These are phyloP conservation scores for Parathielavia hyrcaniae DNA, from an alignment of 495 filamentous ascomycete genomes.

Conservation along the genomic window DNA sequence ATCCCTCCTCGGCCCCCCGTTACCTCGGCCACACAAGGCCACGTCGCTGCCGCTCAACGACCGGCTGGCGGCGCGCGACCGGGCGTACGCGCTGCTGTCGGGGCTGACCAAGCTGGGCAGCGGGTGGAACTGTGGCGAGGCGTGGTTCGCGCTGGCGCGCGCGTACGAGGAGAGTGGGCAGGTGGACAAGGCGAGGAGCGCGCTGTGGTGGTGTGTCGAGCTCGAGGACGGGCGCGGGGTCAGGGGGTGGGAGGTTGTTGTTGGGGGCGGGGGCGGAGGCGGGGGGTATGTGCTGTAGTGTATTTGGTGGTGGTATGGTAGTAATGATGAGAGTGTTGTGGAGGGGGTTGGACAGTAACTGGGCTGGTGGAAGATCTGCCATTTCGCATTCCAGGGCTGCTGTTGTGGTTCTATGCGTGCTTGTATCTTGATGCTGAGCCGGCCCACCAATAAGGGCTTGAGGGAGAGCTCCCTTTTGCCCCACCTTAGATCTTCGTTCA, in stretches of 20 bases:
- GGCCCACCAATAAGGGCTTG: background rate
- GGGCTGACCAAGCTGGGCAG: slow-evolving; percentile 75
- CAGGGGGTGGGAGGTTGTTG: slow-evolving; percentile 53
- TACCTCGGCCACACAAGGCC: slow-evolving; percentile 42
- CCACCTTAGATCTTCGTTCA: too few species aligned
- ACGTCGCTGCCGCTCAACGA: slow-evolving; percentile 59
- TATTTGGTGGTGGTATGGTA: background rate
- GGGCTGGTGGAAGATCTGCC: too few species aligned
- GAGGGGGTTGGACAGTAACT: background rate
- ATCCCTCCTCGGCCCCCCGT: slow-evolving; percentile 25
- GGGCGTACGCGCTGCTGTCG: slow-evolving; percentile 75
- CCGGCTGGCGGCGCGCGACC: slow-evolving; percentile 74
- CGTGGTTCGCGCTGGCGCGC: slow-evolving; percentile 82
- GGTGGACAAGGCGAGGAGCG: slow-evolving; percentile 71
- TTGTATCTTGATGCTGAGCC: too few species aligned
- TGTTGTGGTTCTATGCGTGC: too few species aligned
- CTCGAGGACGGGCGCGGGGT: slow-evolving; percentile 60
- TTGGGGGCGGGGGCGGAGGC: slow-evolving; percentile 46
- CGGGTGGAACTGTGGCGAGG: slow-evolving; percentile 91
- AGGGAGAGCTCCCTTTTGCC: too few species aligned
- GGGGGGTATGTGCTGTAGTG: slow-evolving; percentile 54
- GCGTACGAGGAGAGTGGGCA: slow-evolving; percentile 81
- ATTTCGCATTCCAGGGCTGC: too few species aligned
- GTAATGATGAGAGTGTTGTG: background rate
- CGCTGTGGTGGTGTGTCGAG: slow-evolving; percentile 71